phyloP scores from a whole-genome alignment of 2,329 filamentous ascomycete species.

The Neurospora crassa region DNA sequence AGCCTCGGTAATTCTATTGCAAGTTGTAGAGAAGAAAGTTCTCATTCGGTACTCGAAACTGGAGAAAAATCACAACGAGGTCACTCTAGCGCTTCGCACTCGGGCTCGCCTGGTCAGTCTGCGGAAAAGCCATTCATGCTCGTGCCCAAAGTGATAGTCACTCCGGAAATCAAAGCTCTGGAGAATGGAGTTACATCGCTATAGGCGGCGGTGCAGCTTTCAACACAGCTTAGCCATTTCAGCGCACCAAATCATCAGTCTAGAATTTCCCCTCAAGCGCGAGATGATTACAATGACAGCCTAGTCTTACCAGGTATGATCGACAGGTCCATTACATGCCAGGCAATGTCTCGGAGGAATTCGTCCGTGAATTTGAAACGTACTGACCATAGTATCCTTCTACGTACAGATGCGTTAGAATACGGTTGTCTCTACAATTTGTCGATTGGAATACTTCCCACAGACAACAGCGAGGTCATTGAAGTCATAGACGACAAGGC shows the following conservation, averaged over 20 bases:
- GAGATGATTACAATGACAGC: constrained; percentile 7
- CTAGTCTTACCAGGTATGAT: neutral
- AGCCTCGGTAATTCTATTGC: neutral
- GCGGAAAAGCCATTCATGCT: constrained; percentile 21
- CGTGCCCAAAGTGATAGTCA: constrained; percentile 33
- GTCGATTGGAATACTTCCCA: constrained; percentile 34
- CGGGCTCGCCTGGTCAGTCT: neutral
- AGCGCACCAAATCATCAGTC: constrained; percentile 4
- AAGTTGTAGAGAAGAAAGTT: neutral
- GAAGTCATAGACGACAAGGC: constrained; percentile 37
- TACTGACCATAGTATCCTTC: constrained; percentile 1
- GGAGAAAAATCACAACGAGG: neutral
- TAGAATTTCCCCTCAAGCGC: neutral
- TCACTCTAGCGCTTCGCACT: neutral
- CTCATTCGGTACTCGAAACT: neutral
- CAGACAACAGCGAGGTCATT: constrained; percentile 29
- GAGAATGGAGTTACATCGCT: constrained; percentile 25
- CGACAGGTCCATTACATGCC: constrained; percentile 1
- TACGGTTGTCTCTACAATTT: constrained; percentile 42
- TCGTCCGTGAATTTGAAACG: neutral
- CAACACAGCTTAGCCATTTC: constrained; percentile 26
- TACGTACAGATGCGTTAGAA: constrained; percentile 24
- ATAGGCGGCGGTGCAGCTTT: constrained; percentile 43
- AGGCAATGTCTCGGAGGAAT: constrained; percentile 11
- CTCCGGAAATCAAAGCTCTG: constrained; percentile 29